phyloP scores from a whole-genome alignment of 2,329 filamentous ascomycete genomes.

The Fusarium fracticaudum region DNA sequence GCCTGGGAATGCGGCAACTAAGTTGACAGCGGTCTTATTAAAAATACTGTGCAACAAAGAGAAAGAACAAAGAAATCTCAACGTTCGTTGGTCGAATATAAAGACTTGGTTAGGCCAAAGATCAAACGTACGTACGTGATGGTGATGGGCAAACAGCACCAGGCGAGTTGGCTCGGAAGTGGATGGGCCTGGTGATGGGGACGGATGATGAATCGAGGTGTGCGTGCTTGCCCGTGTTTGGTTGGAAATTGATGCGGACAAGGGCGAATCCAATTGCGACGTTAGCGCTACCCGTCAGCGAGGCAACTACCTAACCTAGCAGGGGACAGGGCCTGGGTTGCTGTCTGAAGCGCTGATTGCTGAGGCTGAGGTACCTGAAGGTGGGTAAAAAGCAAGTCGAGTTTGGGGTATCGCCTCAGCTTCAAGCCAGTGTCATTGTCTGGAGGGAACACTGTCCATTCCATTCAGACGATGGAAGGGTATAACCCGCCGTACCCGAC shows the following conservation, averaged over 20 bases:
- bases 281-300: constrained; percentile 25
- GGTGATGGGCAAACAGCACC: constrained; percentile 23
- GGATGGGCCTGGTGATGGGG: constrained; percentile 25
- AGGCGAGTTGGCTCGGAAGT: constrained; percentile 17
- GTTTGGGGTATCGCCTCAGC: neutral
- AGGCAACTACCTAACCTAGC: constrained; percentile 20
- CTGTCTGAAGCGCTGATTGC: neutral
- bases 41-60: constrained; percentile 22
- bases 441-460: neutral
- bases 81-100: constrained; percentile 11
- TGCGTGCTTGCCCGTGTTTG: neutral
- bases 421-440: neutral
- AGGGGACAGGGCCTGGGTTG: neutral
- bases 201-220: constrained; percentile 22
- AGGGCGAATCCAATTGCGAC: constrained; percentile 16
- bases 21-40: constrained; percentile 27
- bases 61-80: constrained; percentile 23
- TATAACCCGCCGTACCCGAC: neutral
- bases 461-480: neutral
- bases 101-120: constrained; percentile 16
- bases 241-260: constrained; percentile 33
- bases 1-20: constrained; percentile 16
- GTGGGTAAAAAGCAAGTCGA: neutral
- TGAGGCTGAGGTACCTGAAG: neutral
- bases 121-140: constrained; percentile 10